A percentile compares a stretch with the other conserved stretches of the same genome.
phyloP scores from a whole-genome alignment of 257 asterid species.

The Solanum pinnatisectum region DNA sequence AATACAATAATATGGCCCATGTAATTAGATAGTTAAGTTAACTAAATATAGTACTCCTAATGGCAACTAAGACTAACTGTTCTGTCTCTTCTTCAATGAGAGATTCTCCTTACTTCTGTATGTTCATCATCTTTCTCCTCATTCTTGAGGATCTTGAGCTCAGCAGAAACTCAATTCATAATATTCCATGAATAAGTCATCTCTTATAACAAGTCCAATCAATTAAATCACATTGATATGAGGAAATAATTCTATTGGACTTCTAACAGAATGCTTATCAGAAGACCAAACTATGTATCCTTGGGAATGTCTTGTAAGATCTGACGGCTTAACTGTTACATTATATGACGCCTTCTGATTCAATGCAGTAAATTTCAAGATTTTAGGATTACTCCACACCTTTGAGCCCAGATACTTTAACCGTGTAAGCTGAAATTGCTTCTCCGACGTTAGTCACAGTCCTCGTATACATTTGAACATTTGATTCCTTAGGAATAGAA shows the following conservation, averaged over 20 bases:
- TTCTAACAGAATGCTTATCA: not conserved
- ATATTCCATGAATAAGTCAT: not conserved
- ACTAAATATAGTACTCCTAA: no score
- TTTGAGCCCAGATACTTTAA: not conserved
- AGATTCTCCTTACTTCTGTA: no score
- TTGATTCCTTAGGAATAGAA: not conserved
- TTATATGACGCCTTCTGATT: not conserved
- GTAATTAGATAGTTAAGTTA: no score
- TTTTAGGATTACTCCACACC: not conserved
- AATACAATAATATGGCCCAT: no score
- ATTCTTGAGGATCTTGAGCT: no score
- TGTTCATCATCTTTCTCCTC: no score
- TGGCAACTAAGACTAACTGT: no score
- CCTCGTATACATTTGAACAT: not conserved
- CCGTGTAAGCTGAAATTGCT: not conserved
- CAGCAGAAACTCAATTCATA: no score
- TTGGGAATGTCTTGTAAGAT: not conserved
- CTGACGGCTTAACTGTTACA: not conserved
- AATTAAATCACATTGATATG: not conserved
- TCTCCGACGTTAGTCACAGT: conserved; percentile 10
- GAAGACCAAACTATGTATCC: not conserved
- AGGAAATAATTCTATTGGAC: not conserved
- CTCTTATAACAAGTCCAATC: not conserved
- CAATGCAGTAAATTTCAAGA: not conserved
- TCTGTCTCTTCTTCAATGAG: no score